phyloP scores from a whole-genome alignment of 2,329 filamentous ascomycete species.

The Acarospora socialis region DNA sequence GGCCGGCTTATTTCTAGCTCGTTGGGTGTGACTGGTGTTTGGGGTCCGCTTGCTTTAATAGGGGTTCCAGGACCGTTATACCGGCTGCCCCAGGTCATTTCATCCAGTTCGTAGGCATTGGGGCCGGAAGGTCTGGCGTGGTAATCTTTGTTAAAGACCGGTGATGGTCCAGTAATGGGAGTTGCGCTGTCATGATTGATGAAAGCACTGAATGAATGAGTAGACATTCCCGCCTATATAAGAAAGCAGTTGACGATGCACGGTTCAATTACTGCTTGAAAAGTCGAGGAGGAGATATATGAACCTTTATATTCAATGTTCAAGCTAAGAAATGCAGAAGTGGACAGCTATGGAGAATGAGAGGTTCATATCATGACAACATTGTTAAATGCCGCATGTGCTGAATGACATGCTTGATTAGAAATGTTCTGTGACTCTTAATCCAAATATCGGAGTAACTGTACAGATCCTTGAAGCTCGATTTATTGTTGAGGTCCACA shows the following conservation, averaged over 20 bases:
- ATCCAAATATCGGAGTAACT: neutral
- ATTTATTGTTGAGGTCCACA: neutral
- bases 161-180: slow-evolving; percentile 24
- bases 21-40: slow-evolving; percentile 13
- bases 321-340: neutral
- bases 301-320: neutral
- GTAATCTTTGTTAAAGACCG: slow-evolving; percentile 21
- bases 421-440: too few species aligned
- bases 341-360: neutral
- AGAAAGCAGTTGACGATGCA: slow-evolving; percentile 9
- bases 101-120: slow-evolving; percentile 23
- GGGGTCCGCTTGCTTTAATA: slow-evolving; percentile 3
- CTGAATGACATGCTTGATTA: too few species aligned
- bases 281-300: neutral
- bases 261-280: neutral
- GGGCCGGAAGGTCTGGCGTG: slow-evolving; percentile 15
- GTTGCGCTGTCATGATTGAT: slow-evolving; percentile 28
- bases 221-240: slow-evolving; percentile 20
- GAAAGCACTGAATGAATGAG: slow-evolving; percentile 24
- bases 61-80: slow-evolving; percentile 15
- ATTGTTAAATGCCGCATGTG: too few species aligned
- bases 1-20: slow-evolving; percentile 15
- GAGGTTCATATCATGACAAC: too few species aligned
- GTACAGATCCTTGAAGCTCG: neutral
- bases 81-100: slow-evolving; percentile 15